Evolutionary conservation across 2,329 filamentous ascomycete species (phyloP).

Genomic region (Pseudohalonectria lignicola): DNA sequence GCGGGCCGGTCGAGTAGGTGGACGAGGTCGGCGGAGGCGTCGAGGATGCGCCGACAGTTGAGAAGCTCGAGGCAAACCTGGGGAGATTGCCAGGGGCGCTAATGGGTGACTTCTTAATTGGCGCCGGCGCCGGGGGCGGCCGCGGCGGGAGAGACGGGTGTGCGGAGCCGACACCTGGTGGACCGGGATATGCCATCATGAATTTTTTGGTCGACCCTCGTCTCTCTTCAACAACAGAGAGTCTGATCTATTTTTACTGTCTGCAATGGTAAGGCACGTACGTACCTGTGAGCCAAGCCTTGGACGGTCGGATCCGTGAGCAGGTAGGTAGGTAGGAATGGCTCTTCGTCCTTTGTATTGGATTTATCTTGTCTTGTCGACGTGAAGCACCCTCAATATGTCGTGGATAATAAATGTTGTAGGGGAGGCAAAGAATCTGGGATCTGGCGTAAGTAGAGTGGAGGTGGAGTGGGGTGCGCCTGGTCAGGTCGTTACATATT

Average conservation of each 20-base stretch:
- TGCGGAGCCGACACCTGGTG: slow-evolving; percentile 12
- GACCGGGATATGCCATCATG: slow-evolving; percentile 13
- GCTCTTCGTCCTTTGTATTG: too few relatives aligned
- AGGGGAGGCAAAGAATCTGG: too few relatives aligned
- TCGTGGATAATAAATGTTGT: too few relatives aligned
- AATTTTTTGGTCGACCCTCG: slow-evolving; percentile 4
- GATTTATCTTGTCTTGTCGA: too few relatives aligned
- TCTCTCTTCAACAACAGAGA: not conserved
- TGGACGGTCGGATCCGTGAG: too few relatives aligned
- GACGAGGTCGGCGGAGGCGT: slow-evolving; percentile 5
- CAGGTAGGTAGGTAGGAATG: too few relatives aligned
- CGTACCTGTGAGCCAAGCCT: slow-evolving; percentile 8
- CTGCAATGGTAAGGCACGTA: slow-evolving; percentile 1
- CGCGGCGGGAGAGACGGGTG: slow-evolving; percentile 13
- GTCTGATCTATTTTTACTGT: slow-evolving; percentile 2
- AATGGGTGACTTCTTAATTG: not conserved
- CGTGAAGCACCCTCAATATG: too few relatives aligned
- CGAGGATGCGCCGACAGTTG: not conserved
- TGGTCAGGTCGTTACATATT: too few relatives aligned
- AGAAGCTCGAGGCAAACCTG: slow-evolving; percentile 21
- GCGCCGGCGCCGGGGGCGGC: slow-evolving; percentile 6
- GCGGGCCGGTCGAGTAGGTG: slow-evolving; percentile 7
- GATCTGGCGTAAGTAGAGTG: too few relatives aligned
- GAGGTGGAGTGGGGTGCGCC: too few relatives aligned
- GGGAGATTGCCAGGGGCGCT: not conserved